phyloP scores from a whole-genome alignment of 805 yeast species.

The Candida ortonii region DNA sequence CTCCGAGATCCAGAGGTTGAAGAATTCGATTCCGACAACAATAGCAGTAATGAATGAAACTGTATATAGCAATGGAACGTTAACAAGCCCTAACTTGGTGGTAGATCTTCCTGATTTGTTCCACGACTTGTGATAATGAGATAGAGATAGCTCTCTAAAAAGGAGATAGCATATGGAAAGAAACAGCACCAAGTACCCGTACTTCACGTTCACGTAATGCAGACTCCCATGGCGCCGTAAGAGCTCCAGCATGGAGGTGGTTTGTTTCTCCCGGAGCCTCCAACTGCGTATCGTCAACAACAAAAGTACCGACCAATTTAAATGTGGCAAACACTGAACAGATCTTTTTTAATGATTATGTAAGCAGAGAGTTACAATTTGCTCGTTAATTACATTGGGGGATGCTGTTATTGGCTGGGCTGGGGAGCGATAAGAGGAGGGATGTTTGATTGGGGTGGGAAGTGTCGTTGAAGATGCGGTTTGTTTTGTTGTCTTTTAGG shows the following conservation, averaged over 20 bases:
- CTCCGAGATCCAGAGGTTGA: slow-evolving; percentile 34
- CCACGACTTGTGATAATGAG: slow-evolving; percentile 37
- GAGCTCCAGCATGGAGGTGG: slow-evolving; percentile 7
- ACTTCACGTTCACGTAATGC: slow-evolving; percentile 57
- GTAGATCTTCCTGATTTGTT: slow-evolving; percentile 38
- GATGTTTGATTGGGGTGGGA: too few relatives aligned
- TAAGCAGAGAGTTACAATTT: too few relatives aligned
- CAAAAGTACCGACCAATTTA: too few relatives aligned
- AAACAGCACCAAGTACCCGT: slow-evolving; percentile 52
- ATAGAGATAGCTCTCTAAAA: slow-evolving; percentile 34
- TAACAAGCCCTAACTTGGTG: slow-evolving; percentile 30
- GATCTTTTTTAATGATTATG: too few relatives aligned
- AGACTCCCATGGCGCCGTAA: slow-evolving; percentile 46
- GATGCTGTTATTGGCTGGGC: too few relatives aligned
- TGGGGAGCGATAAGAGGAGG: too few relatives aligned
- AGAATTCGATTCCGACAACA: slow-evolving; percentile 32
- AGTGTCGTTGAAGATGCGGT: too few relatives aligned
- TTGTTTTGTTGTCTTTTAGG: too few relatives aligned
- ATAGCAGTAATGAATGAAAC: slow-evolving; percentile 31
- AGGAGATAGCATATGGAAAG: slow-evolving; percentile 41
- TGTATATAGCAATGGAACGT: slow-evolving; percentile 31
- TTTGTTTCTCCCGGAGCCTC: too few relatives aligned
- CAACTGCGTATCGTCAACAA: too few relatives aligned
- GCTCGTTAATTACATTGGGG: too few relatives aligned
- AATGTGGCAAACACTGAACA: too few relatives aligned